Percentiles rank a stretch among this genome's conserved stretches.
phyloP scores from a whole-genome alignment of 768 basidiomycete species.

The Polyporus arcularius region DNA sequence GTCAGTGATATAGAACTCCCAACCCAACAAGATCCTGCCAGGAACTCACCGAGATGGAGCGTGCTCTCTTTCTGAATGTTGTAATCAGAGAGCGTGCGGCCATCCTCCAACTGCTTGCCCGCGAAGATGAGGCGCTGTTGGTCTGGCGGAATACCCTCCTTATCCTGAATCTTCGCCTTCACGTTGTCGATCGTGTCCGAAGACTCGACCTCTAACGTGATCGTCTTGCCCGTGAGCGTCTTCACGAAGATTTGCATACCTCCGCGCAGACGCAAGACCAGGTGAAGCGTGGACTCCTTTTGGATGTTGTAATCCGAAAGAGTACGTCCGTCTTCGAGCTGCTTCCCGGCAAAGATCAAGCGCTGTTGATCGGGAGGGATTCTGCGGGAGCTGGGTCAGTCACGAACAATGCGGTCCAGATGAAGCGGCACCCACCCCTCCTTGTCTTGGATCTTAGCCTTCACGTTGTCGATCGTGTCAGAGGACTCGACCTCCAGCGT shows the following conservation, averaged over 20 bases:
- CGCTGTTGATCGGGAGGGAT: slow-evolving; percentile 89
- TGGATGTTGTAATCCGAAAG: slow-evolving; percentile 80
- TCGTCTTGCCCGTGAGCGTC: slow-evolving; percentile 54
- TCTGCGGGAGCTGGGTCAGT: too few species aligned
- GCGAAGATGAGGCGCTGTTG: slow-evolving; percentile 36
- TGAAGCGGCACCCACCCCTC: slow-evolving; percentile 43
- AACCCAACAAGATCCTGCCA: too few species aligned
- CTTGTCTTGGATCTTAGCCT: slow-evolving; percentile 81
- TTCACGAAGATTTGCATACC: slow-evolving; percentile 53
- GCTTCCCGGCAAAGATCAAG: slow-evolving; percentile 92
- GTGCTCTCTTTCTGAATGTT: slow-evolving; percentile 38
- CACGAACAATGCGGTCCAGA: too few species aligned
- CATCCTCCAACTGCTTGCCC: slow-evolving; percentile 36
- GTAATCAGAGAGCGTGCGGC: slow-evolving; percentile 35
- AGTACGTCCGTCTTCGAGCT: slow-evolving; percentile 91
- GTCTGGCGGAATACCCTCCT: slow-evolving; percentile 36
- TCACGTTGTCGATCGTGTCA: slow-evolving; percentile 91
- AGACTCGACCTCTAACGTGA: slow-evolving; percentile 55
- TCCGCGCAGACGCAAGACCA: slow-evolving; percentile 41
- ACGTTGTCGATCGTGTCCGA: slow-evolving; percentile 37
- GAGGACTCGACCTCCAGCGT: slow-evolving; percentile 92
- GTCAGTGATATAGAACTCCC: neutral
- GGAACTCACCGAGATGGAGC: slow-evolving; percentile 37
- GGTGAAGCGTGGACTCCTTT: slow-evolving; percentile 76
- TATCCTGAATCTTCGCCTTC: slow-evolving; percentile 36